These are phyloP conservation scores for Elsinoe australis DNA, from an alignment of 2,329 filamentous ascomycete genomes.

Conservation along the genomic window DNA sequence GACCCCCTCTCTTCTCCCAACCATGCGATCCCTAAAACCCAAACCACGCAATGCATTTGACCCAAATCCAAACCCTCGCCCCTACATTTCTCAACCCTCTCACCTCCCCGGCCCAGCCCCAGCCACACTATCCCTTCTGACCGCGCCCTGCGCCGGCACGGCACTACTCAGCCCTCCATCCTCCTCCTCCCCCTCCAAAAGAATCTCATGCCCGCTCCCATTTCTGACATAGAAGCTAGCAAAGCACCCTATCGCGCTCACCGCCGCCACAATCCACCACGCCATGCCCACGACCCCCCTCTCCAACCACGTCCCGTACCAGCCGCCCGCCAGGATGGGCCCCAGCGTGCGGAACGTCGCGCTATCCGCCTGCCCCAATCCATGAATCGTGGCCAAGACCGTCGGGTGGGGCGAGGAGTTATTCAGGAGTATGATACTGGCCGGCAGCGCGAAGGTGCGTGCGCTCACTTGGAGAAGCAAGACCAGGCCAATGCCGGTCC, in stretches of 20 bases:
- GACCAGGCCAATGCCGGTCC: constrained; percentile 57
- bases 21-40: background rate
- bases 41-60: background rate
- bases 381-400: constrained; percentile 52
- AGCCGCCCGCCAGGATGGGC: constrained; percentile 48
- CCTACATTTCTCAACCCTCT: background rate
- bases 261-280: constrained; percentile 50
- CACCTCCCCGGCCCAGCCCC: background rate
- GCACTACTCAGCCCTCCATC: too few species aligned
- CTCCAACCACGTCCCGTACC: constrained; percentile 47
- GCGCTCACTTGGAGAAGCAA: constrained; percentile 63
- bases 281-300: constrained; percentile 49
- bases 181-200: constrained; percentile 43
- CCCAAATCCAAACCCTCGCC: background rate
- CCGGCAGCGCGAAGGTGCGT: constrained; percentile 59
- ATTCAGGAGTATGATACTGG: constrained; percentile 51
- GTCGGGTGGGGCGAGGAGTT: constrained; percentile 50
- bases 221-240: constrained; percentile 57
- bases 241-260: constrained; percentile 51
- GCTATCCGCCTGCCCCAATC: constrained; percentile 50
- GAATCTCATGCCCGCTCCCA: constrained; percentile 55
- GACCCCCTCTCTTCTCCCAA: background rate
- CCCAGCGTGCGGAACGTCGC: constrained; percentile 50
- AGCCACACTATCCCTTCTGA: constrained; percentile 5
- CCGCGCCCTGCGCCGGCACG: background rate